phyloP scores from a whole-genome alignment of 805 yeast genomes.

The Limtongozyma cylindracea region DNA sequence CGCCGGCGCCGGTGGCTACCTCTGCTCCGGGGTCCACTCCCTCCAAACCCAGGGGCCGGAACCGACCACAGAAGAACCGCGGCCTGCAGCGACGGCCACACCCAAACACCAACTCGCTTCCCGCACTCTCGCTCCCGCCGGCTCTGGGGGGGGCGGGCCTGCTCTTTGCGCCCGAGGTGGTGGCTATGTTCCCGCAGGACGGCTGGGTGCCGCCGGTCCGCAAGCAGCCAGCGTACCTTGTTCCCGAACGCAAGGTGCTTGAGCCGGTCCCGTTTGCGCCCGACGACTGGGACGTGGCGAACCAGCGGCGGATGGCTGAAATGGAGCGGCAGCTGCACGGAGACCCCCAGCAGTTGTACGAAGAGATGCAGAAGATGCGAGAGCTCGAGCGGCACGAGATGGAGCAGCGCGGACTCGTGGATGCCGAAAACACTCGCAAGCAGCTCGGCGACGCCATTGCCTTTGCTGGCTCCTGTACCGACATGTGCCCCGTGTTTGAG shows the following conservation, averaged over 20 bases:
- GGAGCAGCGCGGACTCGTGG: constrained; percentile 69
- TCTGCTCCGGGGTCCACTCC: no score
- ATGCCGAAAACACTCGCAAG: constrained; percentile 62
- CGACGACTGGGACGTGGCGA: constrained; percentile 48
- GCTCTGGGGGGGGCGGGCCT: no score
- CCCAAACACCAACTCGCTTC: no score
- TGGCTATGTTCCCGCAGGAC: no score
- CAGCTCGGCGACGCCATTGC: constrained; percentile 70
- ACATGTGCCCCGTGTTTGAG: constrained; percentile 92
- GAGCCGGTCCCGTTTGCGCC: constrained; percentile 9
- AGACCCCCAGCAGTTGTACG: constrained; percentile 53
- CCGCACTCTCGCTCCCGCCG: no score
- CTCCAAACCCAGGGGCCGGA: no score
- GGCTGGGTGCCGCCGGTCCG: no score
- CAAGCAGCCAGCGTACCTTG: no score
- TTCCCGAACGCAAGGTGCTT: constrained; percentile 11
- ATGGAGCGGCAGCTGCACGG: constrained; percentile 20
- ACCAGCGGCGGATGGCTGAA: constrained; percentile 33
- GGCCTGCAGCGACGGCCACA: no score
- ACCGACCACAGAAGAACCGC: no score
- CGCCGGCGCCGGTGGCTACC: no score
- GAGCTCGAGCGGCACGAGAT: constrained; percentile 50
- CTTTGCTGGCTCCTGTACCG: constrained; percentile 71
- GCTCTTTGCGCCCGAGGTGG: no score
- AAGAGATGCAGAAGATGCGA: constrained; percentile 47